Conservation (phyloP, 768 basidiomycete genomes). For the Sporobolomyces phaffii region DNA sequence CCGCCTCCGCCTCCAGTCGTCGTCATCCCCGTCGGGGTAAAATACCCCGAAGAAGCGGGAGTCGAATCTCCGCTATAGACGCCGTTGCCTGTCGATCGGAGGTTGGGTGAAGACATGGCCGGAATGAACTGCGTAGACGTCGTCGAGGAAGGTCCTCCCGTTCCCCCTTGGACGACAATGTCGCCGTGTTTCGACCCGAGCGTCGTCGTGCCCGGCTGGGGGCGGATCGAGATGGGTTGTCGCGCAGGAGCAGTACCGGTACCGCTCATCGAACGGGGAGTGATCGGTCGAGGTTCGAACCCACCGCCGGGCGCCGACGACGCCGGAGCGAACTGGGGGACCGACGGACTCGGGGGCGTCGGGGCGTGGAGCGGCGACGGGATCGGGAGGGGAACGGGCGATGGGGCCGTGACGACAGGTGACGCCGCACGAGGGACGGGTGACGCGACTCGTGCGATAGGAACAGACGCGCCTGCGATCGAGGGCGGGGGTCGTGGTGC, state of each 20-base stretch:
- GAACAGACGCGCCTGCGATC: background rate
- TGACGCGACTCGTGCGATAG: background rate
- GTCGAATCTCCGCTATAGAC: background rate
- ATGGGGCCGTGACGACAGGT: too few species aligned
- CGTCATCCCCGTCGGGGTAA: background rate
- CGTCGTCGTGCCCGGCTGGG: background rate
- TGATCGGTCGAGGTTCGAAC: constrained; percentile 27
- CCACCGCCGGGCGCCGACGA: too few species aligned
- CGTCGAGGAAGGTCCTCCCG: too few species aligned
- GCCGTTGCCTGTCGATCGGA: constrained; percentile 9
- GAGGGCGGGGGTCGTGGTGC: background rate
- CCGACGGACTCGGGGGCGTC: background rate
- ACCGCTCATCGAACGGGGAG: background rate
- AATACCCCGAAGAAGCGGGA: constrained; percentile 15
- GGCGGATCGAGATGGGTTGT: constrained; percentile 21
- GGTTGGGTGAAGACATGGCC: constrained; percentile 31
- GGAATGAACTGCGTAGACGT: constrained; percentile 31
- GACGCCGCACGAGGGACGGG: background rate
- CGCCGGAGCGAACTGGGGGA: background rate
- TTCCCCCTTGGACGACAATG: constrained; percentile 25
- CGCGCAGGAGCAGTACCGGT: too few species aligned
- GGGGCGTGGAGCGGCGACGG: constrained; percentile 4
- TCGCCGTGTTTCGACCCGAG: constrained; percentile 33
- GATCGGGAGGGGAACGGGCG: background rate
- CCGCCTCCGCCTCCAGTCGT: background rate